These are phyloP conservation scores for Boechera divaricarpa DNA, from an alignment of 345 rosid genomes.

Conservation along the genomic window DNA sequence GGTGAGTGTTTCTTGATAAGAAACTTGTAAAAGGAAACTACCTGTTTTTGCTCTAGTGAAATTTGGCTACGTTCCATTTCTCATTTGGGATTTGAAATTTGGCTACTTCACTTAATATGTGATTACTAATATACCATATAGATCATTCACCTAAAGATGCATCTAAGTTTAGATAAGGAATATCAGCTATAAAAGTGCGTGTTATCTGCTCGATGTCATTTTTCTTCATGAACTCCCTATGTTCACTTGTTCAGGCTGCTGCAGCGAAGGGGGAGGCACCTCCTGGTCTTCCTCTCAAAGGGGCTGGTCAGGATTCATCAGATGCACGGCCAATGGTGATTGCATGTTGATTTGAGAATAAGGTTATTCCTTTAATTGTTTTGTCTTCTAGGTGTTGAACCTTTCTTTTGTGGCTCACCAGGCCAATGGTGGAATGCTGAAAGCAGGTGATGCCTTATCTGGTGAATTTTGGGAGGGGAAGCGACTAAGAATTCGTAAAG, in stretches of 20 bases:
- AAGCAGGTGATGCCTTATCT: constrained; percentile 89
- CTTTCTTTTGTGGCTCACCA: constrained; percentile 42
- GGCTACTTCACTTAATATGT: not conserved
- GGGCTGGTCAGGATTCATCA: constrained; percentile 96
- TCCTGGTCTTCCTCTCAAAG: constrained; percentile 96
- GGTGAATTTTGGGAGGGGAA: constrained; percentile 93
- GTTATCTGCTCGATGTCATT: constrained; percentile 12
- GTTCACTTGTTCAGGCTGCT: constrained; percentile 71
- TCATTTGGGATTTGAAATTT: not conserved
- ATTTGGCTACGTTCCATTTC: constrained; percentile 6
- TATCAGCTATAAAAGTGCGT: not conserved
- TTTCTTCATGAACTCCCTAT: constrained; percentile 17
- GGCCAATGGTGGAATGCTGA: constrained; percentile 81
- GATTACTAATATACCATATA: not conserved
- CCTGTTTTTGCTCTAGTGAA: constrained; percentile 8
- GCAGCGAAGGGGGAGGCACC: constrained; percentile 99
- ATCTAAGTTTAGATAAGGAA: constrained; percentile 1
- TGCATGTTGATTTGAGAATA: constrained; percentile 28
- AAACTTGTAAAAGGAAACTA: constrained; percentile 16
- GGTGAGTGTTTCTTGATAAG: constrained; percentile 54
- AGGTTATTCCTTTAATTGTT: not conserved
- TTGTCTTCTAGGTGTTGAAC: constrained; percentile 18
- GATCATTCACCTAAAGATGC: constrained; percentile 3
- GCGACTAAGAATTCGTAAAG: constrained; percentile 81
- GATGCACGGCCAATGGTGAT: constrained; percentile 82